Base-by-base conservation (phyloP, 225 moss, liverwort and hornwort species). In the Pseudoscleropodium purum region DNA sequence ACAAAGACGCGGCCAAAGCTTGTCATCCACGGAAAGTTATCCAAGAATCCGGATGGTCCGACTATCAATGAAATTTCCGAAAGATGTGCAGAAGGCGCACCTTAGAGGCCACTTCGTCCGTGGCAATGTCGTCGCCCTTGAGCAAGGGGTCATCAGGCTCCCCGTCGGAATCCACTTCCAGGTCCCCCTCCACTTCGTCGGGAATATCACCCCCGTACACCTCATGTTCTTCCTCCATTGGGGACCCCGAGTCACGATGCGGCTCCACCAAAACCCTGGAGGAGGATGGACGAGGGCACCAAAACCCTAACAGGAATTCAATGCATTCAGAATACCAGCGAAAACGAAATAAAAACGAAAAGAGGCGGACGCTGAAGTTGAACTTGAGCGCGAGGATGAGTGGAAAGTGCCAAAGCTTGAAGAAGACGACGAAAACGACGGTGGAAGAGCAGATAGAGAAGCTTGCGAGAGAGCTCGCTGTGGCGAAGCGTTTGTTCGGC, bases 191-290 rank as follows among this genome's bases (percentile, higher is more conserved):
- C 75, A 96, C 96, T 84, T 95, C 97, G 89, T 95, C 96, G 70
- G 97, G 97, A 92, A 97, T 97, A 85, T 97, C 96, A 82, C 96
- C 97, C 30, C 97, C 97, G 91, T 97, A 97, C 34, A 97, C 97
- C 94, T 97, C 97, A 85, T 97, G 97, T 90, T 97, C 97, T 81
- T 97, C 97, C 86, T 96, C 97, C 97, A 97, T 59, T 97, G 4
- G 54, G n/a, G 13, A 27, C 51, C 87, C 67, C 7, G 37, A 51
- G 13, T 67, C 20, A 29, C n/a, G 4, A 76, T 14, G 82, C 39
- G 62, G 26, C 72, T 67, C 37, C 91, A 81, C 86, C 79, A 56
- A 84, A 91, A 84, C 84, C 88, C 88, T 27, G 70, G 66, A 67
- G 51, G 39, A 70, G 83, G 65, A 64, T 25, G 65, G 75, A 54